Conservation (phyloP, 164 flowering plant genomes). For the Liriodendron chinense region DNA sequence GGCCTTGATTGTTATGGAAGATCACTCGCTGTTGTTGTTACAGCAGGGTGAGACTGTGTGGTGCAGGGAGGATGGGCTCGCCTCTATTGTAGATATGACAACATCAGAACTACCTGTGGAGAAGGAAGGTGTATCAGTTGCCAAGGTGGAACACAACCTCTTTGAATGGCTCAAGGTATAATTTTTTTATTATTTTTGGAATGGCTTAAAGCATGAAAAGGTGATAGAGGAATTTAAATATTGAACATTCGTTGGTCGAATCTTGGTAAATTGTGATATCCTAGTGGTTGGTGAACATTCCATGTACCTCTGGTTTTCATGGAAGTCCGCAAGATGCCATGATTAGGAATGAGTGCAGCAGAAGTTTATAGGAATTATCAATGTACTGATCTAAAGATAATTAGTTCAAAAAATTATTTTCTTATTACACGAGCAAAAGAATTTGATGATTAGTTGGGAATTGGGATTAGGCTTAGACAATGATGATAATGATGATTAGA, state of each 20-base stretch:
- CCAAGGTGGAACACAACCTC: conserved; percentile 88
- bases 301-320: too few species aligned
- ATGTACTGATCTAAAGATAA: too few species aligned
- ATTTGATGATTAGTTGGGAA: too few species aligned
- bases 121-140: conserved; percentile 85
- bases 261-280: too few species aligned
- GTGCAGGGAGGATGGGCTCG: conserved; percentile 96
- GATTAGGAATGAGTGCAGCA: too few species aligned
- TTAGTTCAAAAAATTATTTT: too few species aligned
- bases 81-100: conserved; percentile 77
- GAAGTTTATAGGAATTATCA: too few species aligned
- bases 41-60: conserved; percentile 97
- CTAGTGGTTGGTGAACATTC: too few species aligned
- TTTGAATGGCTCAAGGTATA: conserved; percentile 95
- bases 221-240: neutral
- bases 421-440: too few species aligned
- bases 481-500: too few species aligned
- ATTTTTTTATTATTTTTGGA: conserved; percentile 1
- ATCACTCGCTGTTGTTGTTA: conserved; percentile 74
- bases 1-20: conserved; percentile 95
- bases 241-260: neutral
- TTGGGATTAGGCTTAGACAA: too few species aligned
- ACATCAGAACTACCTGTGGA: conserved; percentile 88
- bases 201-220: neutral
- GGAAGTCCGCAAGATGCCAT: too few species aligned